Conservation (phyloP, 345 rosid species). For the Capsella bursapastoris region DNA sequence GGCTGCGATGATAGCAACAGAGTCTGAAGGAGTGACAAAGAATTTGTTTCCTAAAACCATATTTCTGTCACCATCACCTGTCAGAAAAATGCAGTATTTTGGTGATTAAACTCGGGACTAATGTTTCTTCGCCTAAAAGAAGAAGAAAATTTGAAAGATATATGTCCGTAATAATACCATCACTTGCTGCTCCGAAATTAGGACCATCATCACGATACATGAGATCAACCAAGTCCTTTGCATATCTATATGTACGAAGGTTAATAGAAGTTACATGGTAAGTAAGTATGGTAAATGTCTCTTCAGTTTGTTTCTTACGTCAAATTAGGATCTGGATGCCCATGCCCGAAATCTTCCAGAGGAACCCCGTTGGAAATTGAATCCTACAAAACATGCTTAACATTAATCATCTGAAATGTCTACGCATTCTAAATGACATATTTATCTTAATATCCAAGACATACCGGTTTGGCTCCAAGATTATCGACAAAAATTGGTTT, state of each 20-base stretch:
- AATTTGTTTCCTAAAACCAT: constrained; percentile 86
- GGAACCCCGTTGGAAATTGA: constrained; percentile 88
- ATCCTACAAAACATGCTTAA: constrained; percentile 58
- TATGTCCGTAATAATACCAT: constrained; percentile 58
- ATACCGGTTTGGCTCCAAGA: constrained; percentile 73
- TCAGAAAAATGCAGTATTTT: constrained; percentile 26
- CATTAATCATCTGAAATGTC: constrained; percentile 29
- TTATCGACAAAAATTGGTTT: constrained; percentile 91
- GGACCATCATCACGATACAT: constrained; percentile 85
- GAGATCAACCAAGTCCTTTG: constrained; percentile 83
- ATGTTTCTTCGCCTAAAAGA: constrained; percentile 1
- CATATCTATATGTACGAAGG: constrained; percentile 62
- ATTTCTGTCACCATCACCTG: constrained; percentile 97
- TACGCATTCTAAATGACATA: constrained; percentile 26
- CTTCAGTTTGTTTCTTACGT: constrained; percentile 59
- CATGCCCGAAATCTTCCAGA: constrained; percentile 92
- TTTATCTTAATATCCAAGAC: constrained; percentile 22
- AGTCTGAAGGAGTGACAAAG: constrained; percentile 94
- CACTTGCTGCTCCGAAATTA: constrained; percentile 97
- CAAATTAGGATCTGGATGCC: constrained; percentile 98
- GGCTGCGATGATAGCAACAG: constrained; percentile 93
- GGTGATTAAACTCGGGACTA: constrained; percentile 1
- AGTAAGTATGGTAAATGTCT: constrained; percentile 15
- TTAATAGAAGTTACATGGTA: constrained; percentile 32
- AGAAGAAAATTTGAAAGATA: constrained; percentile 10